phyloP scores from a whole-genome alignment of 2,329 filamentous ascomycete species.

The Hymenoscyphus albidus region DNA sequence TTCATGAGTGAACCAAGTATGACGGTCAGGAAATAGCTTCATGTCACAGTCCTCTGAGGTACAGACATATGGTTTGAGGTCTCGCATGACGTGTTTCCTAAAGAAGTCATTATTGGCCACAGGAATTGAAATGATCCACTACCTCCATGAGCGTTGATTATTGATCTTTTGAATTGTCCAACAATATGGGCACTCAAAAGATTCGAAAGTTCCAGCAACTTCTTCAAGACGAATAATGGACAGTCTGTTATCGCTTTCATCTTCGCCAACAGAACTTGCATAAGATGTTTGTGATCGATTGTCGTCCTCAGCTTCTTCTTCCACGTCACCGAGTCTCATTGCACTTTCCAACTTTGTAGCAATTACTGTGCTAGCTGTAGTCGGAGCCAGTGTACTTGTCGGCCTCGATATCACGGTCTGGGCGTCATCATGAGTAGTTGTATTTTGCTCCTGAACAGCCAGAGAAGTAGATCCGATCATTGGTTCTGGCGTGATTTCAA shows the following conservation, averaged over 20 bases:
- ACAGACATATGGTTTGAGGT: slow-evolving; percentile 35
- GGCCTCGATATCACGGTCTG: slow-evolving; percentile 10
- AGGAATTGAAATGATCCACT: background rate
- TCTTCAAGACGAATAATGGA: slow-evolving; percentile 12
- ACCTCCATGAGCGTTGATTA: slow-evolving; percentile 25
- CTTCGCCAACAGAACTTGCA: slow-evolving; percentile 11
- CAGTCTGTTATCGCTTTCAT: slow-evolving; percentile 3
- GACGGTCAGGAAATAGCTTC: slow-evolving; percentile 28
- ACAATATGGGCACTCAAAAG: slow-evolving; percentile 17
- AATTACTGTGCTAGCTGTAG: background rate
- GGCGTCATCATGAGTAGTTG: slow-evolving; percentile 2
- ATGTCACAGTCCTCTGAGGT: slow-evolving; percentile 31
- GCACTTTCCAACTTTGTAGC: background rate
- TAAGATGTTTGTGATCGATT: slow-evolving; percentile 15
- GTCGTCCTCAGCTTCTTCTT: slow-evolving; percentile 9
- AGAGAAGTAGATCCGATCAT: background rate
- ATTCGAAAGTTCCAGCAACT: slow-evolving; percentile 7
- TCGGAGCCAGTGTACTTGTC: slow-evolving; percentile 14
- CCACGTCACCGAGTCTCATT: background rate
- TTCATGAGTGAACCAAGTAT: slow-evolving; percentile 34
- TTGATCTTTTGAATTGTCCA: slow-evolving; percentile 19
- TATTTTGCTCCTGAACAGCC: background rate
- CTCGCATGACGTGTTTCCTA: slow-evolving; percentile 32
- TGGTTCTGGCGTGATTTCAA: background rate
- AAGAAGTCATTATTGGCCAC: background rate